Evolutionary conservation across 2,329 filamentous ascomycete genomes (phyloP).

Genomic region (Xylariaceae sp.): DNA sequence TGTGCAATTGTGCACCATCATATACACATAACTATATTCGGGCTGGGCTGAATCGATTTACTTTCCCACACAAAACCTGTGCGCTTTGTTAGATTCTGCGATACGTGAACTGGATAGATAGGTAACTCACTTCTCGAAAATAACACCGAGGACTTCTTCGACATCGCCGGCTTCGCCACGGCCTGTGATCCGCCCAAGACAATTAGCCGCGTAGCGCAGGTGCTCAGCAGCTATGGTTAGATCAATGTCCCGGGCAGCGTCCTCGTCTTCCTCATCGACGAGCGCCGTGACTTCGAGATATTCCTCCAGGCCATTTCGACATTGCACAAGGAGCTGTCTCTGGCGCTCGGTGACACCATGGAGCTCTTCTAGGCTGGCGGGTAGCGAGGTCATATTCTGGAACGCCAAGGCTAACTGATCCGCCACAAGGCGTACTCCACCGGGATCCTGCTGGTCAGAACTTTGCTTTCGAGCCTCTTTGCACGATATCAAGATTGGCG

Average conservation of each 20-base stretch:
- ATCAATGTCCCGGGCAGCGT: conserved; percentile 55
- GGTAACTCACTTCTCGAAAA: conserved; percentile 84
- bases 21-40: too few species aligned
- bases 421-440: conserved; percentile 66
- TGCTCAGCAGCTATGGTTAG: conserved; percentile 89
- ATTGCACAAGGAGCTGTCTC: conserved; percentile 71
- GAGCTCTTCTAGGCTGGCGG: conserved; percentile 72
- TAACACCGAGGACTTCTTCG: conserved; percentile 91
- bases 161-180: conserved; percentile 82
- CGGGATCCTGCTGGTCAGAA: conserved; percentile 46
- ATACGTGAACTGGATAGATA: conserved; percentile 3
- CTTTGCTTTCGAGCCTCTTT: conserved; percentile 45
- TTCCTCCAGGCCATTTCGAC: conserved; percentile 64
- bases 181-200: conserved; percentile 83
- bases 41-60: conserved; percentile 21
- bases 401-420: conserved; percentile 65
- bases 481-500: conserved; percentile 67
- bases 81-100: conserved; percentile 14
- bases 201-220: conserved; percentile 73
- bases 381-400: conserved; percentile 63
- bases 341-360: conserved; percentile 90
- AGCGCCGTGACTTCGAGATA: conserved; percentile 61
- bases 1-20: conserved; percentile 8
- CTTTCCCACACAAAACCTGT: conserved; percentile 55
- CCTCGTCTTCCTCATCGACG: conserved; percentile 12